Base-by-base conservation (phyloP, 306 rosid genomes). In the Oxytropis ochrocephala region DNA sequence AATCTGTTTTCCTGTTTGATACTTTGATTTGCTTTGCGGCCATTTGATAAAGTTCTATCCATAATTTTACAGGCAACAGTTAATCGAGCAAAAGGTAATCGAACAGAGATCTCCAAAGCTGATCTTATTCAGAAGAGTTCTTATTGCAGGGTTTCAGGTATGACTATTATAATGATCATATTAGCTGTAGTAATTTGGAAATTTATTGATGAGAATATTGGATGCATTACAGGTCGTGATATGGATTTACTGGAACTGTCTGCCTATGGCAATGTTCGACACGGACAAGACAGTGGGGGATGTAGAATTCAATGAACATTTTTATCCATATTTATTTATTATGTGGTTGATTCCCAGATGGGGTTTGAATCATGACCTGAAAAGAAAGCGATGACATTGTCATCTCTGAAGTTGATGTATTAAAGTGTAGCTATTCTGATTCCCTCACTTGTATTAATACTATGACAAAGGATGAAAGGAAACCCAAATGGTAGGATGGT, bases 191-290 rank as follows among this genome's bases (percentile, higher is more conserved):
- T 68, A 53, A 58, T 27, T 27, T 74, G 61, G 73, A 48, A 32
- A 18, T 32, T 14, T 14, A 33, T 33, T 64, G 44, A 79, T 64
- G 63, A 51, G 48, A 32, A 73, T 58, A 4, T 39, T 53, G 60
- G 64, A 70, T 78, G 65, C 75, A 43, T 70, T 82, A 77, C 81
- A 88, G 97, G 81, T 72, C 85, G 96, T 53, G 96, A 91, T 60
- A 89, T 95, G 99, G 99, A 95, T 81, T 91, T 95, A 56, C 72
- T 91, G 44, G 99, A 95, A 79, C 75, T 91, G 53, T 91, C 96
- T 12, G 97, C 96, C 51, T 91, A 75, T 64, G 97, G 97, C 46
- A 91, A 80, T 64, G 93, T 89, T 5, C 91, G 80, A 49, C 91
- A 59, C 2, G 91, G 85, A 63, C 91, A 69, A 36, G 95, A 95